Conservation (phyloP, 1,284 basidiomycete species). For the Trametes polyzona region DNA sequence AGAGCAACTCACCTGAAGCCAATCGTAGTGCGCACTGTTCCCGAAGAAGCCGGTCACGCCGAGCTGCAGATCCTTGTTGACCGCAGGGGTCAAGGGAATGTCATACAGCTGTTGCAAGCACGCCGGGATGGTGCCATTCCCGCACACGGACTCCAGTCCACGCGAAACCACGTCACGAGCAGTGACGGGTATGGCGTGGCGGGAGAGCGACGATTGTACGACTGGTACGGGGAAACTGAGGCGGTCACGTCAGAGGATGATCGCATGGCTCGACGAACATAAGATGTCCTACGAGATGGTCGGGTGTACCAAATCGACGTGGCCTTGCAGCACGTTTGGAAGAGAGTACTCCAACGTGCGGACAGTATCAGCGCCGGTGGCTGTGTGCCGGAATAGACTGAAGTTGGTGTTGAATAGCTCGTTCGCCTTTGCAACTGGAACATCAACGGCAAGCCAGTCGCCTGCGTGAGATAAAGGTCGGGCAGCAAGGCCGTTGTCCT, state of each 20-base stretch:
- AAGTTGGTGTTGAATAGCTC: conserved; percentile 43
- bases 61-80: conserved; percentile 48
- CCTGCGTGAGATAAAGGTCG: conserved; percentile 37
- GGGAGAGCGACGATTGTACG: not conserved
- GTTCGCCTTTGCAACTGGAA: conserved; percentile 43
- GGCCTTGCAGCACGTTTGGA: conserved; percentile 39
- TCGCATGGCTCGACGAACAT: not conserved
- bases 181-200: not conserved
- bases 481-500: conserved; percentile 38
- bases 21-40: conserved; percentile 53
- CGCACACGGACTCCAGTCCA: conserved; percentile 35
- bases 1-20: conserved; percentile 40
- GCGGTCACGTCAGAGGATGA: not conserved
- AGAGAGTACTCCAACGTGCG: conserved; percentile 47
- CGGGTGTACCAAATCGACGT: conserved; percentile 45
- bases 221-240: not conserved
- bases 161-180: not conserved
- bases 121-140: conserved; percentile 50
- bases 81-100: conserved; percentile 46
- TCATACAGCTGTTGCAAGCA: conserved; percentile 60
- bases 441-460: conserved; percentile 44
- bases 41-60: conserved; percentile 61
- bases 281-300: conserved; percentile 35
- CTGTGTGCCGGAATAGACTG: conserved; percentile 40
- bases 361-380: conserved; percentile 33